phyloP scores from a whole-genome alignment of 495 filamentous ascomycete species.

The Hyaloscypha variabilis region DNA sequence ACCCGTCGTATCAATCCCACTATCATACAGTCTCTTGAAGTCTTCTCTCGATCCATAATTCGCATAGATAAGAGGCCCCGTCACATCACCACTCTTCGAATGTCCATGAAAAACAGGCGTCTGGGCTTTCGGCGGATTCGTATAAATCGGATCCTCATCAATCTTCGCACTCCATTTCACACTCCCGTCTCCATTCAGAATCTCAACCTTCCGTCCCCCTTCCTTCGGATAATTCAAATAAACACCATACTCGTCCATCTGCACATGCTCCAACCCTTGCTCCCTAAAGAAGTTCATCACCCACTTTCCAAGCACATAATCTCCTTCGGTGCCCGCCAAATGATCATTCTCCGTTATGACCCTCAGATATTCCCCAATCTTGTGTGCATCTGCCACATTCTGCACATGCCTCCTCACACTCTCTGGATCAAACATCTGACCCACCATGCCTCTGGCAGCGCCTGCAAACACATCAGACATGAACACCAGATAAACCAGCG shows the following conservation, averaged over 20 bases:
- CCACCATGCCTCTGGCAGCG: slow-evolving; percentile 50
- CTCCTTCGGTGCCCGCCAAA: slow-evolving; percentile 88
- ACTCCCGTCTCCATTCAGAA: slow-evolving; percentile 67
- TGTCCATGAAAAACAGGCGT: slow-evolving; percentile 85
- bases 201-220: slow-evolving; percentile 77
- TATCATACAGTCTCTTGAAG: slow-evolving; percentile 69
- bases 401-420: slow-evolving; percentile 71
- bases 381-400: slow-evolving; percentile 61
- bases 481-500: slow-evolving; percentile 80
- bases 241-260: slow-evolving; percentile 76
- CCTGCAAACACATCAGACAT: slow-evolving; percentile 76
- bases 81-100: slow-evolving; percentile 84
- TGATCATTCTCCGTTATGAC: slow-evolving; percentile 81
- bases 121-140: slow-evolving; percentile 56
- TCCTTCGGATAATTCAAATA: slow-evolving; percentile 89
- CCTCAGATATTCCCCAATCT: slow-evolving; percentile 69
- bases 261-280: slow-evolving; percentile 71
- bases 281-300: slow-evolving; percentile 70
- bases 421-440: slow-evolving; percentile 65
- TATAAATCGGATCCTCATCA: slow-evolving; percentile 69
- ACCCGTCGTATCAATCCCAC: slow-evolving; percentile 72
- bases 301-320: slow-evolving; percentile 79
- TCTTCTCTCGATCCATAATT: slow-evolving; percentile 89
- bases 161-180: slow-evolving; percentile 79
- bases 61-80: slow-evolving; percentile 91